Conservation (phyloP, 139 green algal genomes). For the Closterium sp. region DNA sequence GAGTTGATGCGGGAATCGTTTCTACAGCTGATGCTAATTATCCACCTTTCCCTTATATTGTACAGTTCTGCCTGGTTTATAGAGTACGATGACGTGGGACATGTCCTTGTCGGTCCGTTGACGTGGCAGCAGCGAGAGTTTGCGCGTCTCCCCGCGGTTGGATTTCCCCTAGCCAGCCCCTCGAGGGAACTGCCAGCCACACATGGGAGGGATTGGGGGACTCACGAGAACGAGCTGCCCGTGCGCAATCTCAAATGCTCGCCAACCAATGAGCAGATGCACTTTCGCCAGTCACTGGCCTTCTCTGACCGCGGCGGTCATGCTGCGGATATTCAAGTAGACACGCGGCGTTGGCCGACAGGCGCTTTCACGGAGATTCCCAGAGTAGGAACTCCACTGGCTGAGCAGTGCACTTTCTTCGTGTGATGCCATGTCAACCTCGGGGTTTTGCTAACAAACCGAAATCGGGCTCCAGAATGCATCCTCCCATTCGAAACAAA, state of each 20-base stretch:
- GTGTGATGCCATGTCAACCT: not conserved
- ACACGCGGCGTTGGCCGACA: not conserved
- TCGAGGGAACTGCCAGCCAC: not conserved
- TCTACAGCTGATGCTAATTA: no score
- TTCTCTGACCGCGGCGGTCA: not conserved
- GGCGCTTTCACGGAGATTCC: not conserved
- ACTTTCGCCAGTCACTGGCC: not conserved
- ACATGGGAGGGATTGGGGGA: not conserved
- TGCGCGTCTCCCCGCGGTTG: not conserved
- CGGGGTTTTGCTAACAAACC: not conserved
- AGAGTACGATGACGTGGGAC: not conserved
- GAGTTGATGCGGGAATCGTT: no score
- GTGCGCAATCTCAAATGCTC: not conserved
- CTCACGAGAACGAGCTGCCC: not conserved
- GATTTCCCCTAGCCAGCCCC: not conserved
- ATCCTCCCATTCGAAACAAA: not conserved
- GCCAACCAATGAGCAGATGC: not conserved
- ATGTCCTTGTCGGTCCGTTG: not conserved
- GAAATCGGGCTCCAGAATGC: not conserved
- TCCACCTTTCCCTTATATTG: no score
- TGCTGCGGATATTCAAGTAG: not conserved
- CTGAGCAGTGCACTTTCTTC: no score
- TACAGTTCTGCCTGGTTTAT: no score
- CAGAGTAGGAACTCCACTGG: not conserved
- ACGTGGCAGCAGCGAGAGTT: not conserved